These are phyloP conservation scores for Yarrowia bubula DNA, from an alignment of 805 yeast genomes.

Conservation along the genomic window DNA sequence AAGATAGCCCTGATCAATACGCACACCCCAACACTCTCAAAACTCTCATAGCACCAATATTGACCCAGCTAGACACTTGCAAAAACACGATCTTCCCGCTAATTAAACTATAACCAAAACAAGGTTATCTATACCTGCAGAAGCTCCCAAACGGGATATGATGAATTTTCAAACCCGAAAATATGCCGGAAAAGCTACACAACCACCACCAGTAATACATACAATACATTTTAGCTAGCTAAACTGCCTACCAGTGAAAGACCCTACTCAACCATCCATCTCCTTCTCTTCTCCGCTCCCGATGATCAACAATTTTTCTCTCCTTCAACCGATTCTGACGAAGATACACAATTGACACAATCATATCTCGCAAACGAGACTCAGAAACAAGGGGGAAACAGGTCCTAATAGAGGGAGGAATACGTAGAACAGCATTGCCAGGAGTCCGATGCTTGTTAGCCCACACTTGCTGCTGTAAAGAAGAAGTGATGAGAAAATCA, in stretches of 20 bases:
- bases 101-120: neutral
- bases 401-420: neutral
- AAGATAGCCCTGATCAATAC: neutral
- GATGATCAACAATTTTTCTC: neutral
- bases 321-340: constrained; percentile 1
- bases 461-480: constrained; percentile 9
- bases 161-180: too few relatives aligned
- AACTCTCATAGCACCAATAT: neutral
- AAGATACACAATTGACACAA: neutral
- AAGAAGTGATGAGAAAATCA: constrained; percentile 6
- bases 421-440: neutral
- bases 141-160: too few relatives aligned
- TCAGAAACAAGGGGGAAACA: constrained; percentile 10
- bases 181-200: too few relatives aligned
- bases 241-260: too few relatives aligned
- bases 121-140: neutral
- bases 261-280: too few relatives aligned
- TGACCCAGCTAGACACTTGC: neutral
- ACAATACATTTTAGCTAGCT: neutral
- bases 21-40: neutral
- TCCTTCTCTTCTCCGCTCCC: neutral
- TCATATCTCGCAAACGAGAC: neutral
- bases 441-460: neutral
- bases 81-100: too few relatives aligned
- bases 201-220: neutral